Evolutionary conservation across 108 stramenopile species (phyloP), one percentile per base, ranked within the genome.

Genomic region (Discostella pseudostelligera): DNA sequence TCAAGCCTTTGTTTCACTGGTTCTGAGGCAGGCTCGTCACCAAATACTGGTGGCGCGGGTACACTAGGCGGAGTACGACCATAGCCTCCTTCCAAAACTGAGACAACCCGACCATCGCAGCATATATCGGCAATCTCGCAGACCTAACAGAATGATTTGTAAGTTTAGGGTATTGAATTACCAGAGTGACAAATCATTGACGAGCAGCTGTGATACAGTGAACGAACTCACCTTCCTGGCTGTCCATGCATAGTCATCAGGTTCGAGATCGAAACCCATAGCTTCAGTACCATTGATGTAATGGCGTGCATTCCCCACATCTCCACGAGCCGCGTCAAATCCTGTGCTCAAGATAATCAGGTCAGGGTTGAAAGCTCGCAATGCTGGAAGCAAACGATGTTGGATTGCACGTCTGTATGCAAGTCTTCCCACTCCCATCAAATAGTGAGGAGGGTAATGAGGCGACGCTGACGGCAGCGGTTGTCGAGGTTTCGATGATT

Each of bases 281-380:
- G 72, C 73, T 64, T 91, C 79, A 47, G 72, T 84, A 2, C 74
- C 85, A 24, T 83, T 79, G 10, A 67, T 54, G 53, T 82, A 82
- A 67, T 94, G 93, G 29, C 85, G 78, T 25, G 93, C 93, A 78
- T 94, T 94, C 11, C 90, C 90, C 26, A 91, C 88, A 69, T 97
- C 96, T 39, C 87, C 87, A 44, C 82, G 84, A 56, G 86, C 86
- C 21, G 96, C 97, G 76, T 99, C 99, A 79, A 99, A 99, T 13
- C 99, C 99, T 11, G 97, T 93, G 56, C 93, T 95, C 71, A 99
- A 84, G 43, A 99, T 66, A 65, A 98, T 92, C 11, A 99, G 64
- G 83, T 99, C 97, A 26, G 98, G 97, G 57, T 95, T 83, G 76
- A 98, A 98, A 21, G 87, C 92, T 56, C 96, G 79, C 43, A 99